Percentiles rank a stretch among this genome's conserved stretches.
Conservation (phyloP, 805 yeast species). For the Sporopachydermia lactativora region DNA sequence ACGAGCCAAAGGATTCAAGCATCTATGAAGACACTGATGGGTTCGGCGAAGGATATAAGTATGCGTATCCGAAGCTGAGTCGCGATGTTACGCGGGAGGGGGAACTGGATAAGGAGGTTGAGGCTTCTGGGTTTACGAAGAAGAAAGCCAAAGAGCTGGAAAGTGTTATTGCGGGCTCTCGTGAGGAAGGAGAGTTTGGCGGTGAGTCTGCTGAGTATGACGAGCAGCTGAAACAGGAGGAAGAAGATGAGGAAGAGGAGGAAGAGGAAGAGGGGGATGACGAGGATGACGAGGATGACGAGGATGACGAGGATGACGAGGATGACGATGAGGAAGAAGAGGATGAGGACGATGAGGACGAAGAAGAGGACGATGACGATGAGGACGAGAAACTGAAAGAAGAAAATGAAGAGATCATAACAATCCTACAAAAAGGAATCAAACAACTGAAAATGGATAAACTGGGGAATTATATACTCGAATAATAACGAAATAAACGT, state of each 20-base stretch:
- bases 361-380: constrained; percentile 11
- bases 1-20: constrained; percentile 55
- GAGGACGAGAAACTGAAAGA: constrained; percentile 17
- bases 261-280: constrained; percentile 34
- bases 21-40: constrained; percentile 64
- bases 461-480: constrained; percentile 67
- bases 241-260: constrained; percentile 19
- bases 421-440: constrained; percentile 52
- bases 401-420: constrained; percentile 44
- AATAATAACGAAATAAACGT: constrained; percentile 25
- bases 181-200: constrained; percentile 18
- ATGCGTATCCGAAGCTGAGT: constrained; percentile 64
- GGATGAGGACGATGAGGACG: constrained; percentile 23
- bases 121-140: constrained; percentile 77
- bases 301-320: constrained; percentile 22
- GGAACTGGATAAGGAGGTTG: constrained; percentile 70
- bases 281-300: constrained; percentile 20
- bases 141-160: constrained; percentile 56
- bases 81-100: constrained; percentile 61
- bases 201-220: constrained; percentile 15
- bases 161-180: constrained; percentile 42
- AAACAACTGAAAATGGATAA: constrained; percentile 66
- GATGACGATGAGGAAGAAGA: constrained; percentile 24
- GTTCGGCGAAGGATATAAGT: constrained; percentile 64
- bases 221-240: constrained; percentile 18